phyloP scores from a whole-genome alignment of 2,329 filamentous ascomycete species.

The Sordariomycetes sp. region DNA sequence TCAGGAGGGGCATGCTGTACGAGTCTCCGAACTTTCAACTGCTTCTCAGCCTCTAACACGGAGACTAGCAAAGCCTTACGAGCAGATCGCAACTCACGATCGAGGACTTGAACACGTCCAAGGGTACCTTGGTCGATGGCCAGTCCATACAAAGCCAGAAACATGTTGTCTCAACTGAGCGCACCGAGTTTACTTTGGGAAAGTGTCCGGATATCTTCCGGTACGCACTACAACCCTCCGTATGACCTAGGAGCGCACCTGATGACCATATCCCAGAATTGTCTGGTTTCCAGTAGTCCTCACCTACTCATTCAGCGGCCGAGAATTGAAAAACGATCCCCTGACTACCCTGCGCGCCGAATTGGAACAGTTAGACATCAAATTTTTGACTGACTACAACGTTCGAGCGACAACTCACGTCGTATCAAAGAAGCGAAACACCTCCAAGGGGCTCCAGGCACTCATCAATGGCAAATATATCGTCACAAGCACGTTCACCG shows the following conservation, averaged over 20 bases:
- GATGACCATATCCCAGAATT: slow-evolving; percentile 36
- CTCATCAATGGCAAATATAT: slow-evolving; percentile 73
- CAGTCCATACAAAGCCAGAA: slow-evolving; percentile 54
- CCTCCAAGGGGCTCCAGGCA: slow-evolving; percentile 75
- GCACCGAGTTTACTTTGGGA: slow-evolving; percentile 62
- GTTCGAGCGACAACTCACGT: slow-evolving; percentile 70
- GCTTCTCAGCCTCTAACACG: not conserved
- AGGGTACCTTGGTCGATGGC: slow-evolving; percentile 71
- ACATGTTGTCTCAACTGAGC: slow-evolving; percentile 37
- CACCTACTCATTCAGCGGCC: slow-evolving; percentile 66
- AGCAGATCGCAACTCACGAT: slow-evolving; percentile 61
- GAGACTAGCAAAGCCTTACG: slow-evolving; percentile 49
- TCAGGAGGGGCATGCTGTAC: slow-evolving; percentile 54
- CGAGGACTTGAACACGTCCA: slow-evolving; percentile 73
- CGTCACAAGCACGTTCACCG: slow-evolving; percentile 63
- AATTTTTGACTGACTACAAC: slow-evolving; percentile 65
- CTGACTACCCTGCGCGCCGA: slow-evolving; percentile 49
- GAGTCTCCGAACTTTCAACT: slow-evolving; percentile 12
- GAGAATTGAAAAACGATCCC: slow-evolving; percentile 57
- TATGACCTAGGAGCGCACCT: not conserved
- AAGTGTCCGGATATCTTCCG: slow-evolving; percentile 53
- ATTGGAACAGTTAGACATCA: slow-evolving; percentile 82
- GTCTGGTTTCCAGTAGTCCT: slow-evolving; percentile 74
- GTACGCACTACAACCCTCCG: slow-evolving; percentile 22
- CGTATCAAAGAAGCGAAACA: slow-evolving; percentile 82